Evolutionary conservation across 2,329 filamentous ascomycete species (phyloP).

Genomic region (Aspergillus ruber): DNA sequence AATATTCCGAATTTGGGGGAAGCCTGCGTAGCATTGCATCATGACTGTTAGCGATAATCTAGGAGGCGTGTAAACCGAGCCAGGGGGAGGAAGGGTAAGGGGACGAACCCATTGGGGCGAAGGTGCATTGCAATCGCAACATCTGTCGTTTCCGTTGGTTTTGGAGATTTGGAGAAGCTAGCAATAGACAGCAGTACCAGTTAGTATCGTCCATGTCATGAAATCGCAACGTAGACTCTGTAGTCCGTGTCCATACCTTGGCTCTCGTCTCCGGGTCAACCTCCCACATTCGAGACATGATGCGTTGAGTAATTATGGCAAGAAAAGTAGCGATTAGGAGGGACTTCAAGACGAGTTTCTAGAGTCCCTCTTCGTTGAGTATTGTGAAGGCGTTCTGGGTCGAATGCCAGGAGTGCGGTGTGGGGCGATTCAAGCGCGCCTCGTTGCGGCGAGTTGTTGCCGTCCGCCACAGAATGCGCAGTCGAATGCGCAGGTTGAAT

Average conservation of each 20-base stretch:
- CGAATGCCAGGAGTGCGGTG: background rate
- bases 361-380: too few species aligned
- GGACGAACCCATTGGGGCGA: constrained; percentile 87
- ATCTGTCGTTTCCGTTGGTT: constrained; percentile 77
- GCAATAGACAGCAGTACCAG: constrained; percentile 4
- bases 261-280: constrained; percentile 94
- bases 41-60: background rate
- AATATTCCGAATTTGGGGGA: constrained; percentile 97
- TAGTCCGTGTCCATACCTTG: constrained; percentile 57
- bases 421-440: background rate
- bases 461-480: too few species aligned
- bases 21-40: constrained; percentile 40
- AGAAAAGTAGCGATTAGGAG: constrained; percentile 3
- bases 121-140: constrained; percentile 91
- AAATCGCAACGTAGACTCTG: background rate
- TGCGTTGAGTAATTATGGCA: background rate
- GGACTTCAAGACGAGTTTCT: background rate
- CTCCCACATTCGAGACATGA: constrained; percentile 83
- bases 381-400: too few species aligned
- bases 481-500: too few species aligned
- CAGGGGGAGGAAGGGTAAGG: background rate
- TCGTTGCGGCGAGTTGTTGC: too few species aligned
- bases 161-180: constrained; percentile 90
- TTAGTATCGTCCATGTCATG: constrained; percentile 5
- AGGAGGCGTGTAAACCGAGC: background rate